phyloP scores from a whole-genome alignment of 2,329 filamentous ascomycete species.

The Trichoderma polysporum region DNA sequence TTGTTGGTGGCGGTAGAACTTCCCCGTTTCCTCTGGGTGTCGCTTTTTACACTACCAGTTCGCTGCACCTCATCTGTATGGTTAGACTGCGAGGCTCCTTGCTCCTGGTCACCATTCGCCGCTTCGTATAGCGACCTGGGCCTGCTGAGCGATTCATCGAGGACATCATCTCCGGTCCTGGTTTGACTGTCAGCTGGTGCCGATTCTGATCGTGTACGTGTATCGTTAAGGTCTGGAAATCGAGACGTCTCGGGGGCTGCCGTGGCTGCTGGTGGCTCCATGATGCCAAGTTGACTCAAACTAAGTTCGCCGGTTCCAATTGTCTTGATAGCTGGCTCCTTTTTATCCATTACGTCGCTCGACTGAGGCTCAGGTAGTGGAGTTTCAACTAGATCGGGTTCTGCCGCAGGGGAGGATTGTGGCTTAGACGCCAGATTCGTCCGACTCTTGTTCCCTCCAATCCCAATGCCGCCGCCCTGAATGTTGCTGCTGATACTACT shows the following conservation, averaged over 20 bases:
- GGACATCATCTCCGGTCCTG: constrained; percentile 29
- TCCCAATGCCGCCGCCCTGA: constrained; percentile 60
- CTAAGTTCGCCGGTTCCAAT: constrained; percentile 86
- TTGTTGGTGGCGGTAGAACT: constrained; percentile 71
- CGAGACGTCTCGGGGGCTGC: constrained; percentile 58
- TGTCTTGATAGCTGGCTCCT: constrained; percentile 80
- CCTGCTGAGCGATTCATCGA: constrained; percentile 39
- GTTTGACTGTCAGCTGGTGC: constrained; percentile 51
- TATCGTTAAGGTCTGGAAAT: constrained; percentile 50
- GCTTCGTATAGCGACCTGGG: constrained; percentile 55
- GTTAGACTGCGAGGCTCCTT: constrained; percentile 63
- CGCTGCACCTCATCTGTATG: constrained; percentile 64
- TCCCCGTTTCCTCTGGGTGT: constrained; percentile 70
- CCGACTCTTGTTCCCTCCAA: constrained; percentile 41
- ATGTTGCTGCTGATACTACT: constrained; percentile 73
- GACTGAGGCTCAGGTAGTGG: constrained; percentile 34
- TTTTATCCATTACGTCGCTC: constrained; percentile 49
- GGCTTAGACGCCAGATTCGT: constrained; percentile 29
- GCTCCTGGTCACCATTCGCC: constrained; percentile 56
- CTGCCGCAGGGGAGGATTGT: constrained; percentile 28
- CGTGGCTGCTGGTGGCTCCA: constrained; percentile 54
- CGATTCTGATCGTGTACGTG: constrained; percentile 55
- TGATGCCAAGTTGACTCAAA: constrained; percentile 81
- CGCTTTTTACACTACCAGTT: constrained; percentile 67
- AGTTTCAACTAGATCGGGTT: constrained; percentile 41